These are phyloP conservation scores for Kodamaea sp. DNA, from an alignment of 1,139 yeast species.

Conservation along the genomic window DNA sequence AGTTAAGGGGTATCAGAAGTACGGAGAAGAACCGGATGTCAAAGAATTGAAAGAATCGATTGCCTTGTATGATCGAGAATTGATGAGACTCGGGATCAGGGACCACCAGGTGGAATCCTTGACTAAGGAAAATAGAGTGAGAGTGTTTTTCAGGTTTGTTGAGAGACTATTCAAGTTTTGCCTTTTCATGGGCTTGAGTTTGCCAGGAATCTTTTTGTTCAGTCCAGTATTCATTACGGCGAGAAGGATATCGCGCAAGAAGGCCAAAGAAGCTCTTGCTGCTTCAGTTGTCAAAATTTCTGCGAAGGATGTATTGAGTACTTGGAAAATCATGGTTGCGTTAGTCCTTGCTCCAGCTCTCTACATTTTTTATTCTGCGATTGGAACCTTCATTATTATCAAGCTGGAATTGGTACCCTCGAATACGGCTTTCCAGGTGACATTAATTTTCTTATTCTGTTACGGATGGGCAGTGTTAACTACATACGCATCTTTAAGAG, in stretches of 20 bases:
- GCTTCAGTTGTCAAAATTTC: slow-evolving; percentile 85
- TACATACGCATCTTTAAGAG: slow-evolving; percentile 44
- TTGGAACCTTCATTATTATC: slow-evolving; percentile 37
- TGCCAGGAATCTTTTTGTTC: slow-evolving; percentile 85
- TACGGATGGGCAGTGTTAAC: slow-evolving; percentile 45
- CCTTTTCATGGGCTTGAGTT: slow-evolving; percentile 58
- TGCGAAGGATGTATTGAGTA: slow-evolving; percentile 72
- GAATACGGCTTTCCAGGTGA: slow-evolving; percentile 12
- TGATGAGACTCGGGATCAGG: slow-evolving; percentile 71
- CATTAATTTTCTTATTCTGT: slow-evolving; percentile 30
- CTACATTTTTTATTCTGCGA: slow-evolving; percentile 42
- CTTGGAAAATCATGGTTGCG: slow-evolving; percentile 48
- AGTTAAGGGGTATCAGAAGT: slow-evolving; percentile 75
- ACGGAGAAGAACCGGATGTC: slow-evolving; percentile 70
- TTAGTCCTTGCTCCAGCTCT: slow-evolving; percentile 45
- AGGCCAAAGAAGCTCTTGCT: slow-evolving; percentile 81
- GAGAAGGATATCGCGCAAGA: slow-evolving; percentile 65
- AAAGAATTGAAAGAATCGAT: slow-evolving; percentile 61
- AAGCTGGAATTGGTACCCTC: slow-evolving; percentile 18
- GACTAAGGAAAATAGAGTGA: slow-evolving; percentile 44
- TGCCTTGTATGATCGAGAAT: slow-evolving; percentile 63
- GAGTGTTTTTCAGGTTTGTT: slow-evolving; percentile 48
- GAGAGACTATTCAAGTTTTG: slow-evolving; percentile 56
- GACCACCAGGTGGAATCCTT: slow-evolving; percentile 88
- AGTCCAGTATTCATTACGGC: slow-evolving; percentile 87